These are phyloP conservation scores for Fusarium newnesense DNA, from an alignment of 2,329 filamentous ascomycete genomes.

Conservation along the genomic window DNA sequence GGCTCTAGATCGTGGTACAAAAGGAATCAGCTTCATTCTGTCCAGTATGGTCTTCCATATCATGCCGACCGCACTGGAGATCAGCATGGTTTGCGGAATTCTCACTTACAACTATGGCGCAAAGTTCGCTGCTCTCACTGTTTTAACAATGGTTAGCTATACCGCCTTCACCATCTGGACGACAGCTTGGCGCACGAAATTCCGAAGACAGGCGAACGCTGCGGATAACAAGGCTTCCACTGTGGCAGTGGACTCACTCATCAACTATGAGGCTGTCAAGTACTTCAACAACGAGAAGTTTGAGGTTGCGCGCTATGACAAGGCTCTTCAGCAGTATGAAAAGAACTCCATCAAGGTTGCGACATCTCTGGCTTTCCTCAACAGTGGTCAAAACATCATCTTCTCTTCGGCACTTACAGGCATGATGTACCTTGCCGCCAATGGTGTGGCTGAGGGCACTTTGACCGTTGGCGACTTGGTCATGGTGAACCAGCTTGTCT, in stretches of 20 bases:
- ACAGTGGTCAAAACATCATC: constrained; percentile 95
- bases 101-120: constrained; percentile 94
- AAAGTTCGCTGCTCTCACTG: constrained; percentile 91
- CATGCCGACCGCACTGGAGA: constrained; percentile 91
- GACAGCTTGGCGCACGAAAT: constrained; percentile 96
- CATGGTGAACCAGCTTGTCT: constrained; percentile 99
- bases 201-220: constrained; percentile 92
- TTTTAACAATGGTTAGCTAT: constrained; percentile 90
- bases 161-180: constrained; percentile 97
- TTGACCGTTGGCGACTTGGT: constrained; percentile 96
- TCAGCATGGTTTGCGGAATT: constrained; percentile 94
- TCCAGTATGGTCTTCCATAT: constrained; percentile 99
- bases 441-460: constrained; percentile 83
- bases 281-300: constrained; percentile 99
- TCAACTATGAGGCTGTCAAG: constrained; percentile 99
- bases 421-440: constrained; percentile 98
- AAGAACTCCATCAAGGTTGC: constrained; percentile 96
- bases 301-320: constrained; percentile 90
- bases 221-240: constrained; percentile 96
- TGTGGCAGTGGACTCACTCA: constrained; percentile 93
- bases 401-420: constrained; percentile 92
- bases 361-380: constrained; percentile 91
- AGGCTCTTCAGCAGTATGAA: constrained; percentile 86
- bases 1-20: constrained; percentile 95
- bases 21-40: constrained; percentile 96